These are phyloP conservation scores for Ambrosiella xylebori DNA, from an alignment of 2,329 filamentous ascomycete genomes.

Conservation along the genomic window DNA sequence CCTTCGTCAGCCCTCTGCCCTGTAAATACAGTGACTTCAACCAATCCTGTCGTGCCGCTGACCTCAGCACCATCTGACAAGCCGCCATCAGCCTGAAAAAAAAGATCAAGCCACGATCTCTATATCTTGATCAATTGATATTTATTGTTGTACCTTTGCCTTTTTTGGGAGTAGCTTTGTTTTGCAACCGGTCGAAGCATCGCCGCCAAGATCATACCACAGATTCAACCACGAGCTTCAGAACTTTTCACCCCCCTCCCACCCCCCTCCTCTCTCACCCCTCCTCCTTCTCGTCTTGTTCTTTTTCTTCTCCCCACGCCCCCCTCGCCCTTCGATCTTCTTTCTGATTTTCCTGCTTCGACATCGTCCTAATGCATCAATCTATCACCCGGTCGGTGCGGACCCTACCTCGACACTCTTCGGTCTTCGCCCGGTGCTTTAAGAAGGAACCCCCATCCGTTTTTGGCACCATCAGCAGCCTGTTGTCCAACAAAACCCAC, in stretches of 20 bases:
- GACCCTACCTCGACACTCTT: constrained; percentile 8
- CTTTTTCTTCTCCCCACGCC: not conserved
- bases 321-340: not conserved
- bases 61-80: too few species aligned
- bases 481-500: not conserved
- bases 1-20: too few species aligned
- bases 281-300: not conserved
- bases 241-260: not conserved
- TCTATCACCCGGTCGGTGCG: constrained; percentile 9
- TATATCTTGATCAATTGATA: too few species aligned
- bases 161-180: not conserved
- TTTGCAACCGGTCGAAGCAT: not conserved
- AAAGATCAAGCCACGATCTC: too few species aligned
- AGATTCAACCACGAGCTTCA: not conserved
- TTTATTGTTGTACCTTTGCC: not conserved
- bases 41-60: too few species aligned
- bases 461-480: not conserved
- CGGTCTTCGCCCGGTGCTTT: not conserved
- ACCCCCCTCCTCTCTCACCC: not conserved
- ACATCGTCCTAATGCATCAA: constrained; percentile 9
- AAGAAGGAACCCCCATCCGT: not conserved
- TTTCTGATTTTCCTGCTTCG: not conserved
- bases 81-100: too few species aligned
- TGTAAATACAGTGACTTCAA: too few species aligned
- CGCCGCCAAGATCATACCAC: not conserved